These are phyloP conservation scores for Aspergillus udagawae DNA, from an alignment of 2,329 filamentous ascomycete genomes.

Conservation along the genomic window DNA sequence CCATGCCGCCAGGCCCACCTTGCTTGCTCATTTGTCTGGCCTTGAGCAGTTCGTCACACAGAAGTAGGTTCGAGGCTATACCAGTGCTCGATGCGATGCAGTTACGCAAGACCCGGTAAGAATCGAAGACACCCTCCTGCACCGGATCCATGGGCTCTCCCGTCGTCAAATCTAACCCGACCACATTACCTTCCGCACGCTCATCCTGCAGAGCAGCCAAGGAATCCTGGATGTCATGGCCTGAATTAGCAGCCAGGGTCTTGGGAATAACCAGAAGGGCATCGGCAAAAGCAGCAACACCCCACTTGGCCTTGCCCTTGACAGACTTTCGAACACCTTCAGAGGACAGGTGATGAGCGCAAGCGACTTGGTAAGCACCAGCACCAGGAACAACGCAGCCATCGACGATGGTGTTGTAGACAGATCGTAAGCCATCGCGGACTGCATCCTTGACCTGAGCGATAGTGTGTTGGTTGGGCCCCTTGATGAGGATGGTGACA, in stretches of 20 bases:
- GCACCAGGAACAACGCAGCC: slow-evolving; percentile 89
- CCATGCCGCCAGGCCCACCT: slow-evolving; percentile 41
- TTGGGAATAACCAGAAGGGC: slow-evolving; percentile 94
- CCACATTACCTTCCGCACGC: slow-evolving; percentile 73
- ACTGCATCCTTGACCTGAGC: slow-evolving; percentile 95
- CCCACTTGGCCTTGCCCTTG: slow-evolving; percentile 97
- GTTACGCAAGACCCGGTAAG: slow-evolving; percentile 91
- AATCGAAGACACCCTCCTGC: slow-evolving; percentile 89
- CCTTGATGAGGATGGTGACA: slow-evolving; percentile 95
- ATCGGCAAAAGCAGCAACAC: slow-evolving; percentile 91
- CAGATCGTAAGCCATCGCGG: slow-evolving; percentile 86
- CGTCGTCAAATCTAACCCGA: slow-evolving; percentile 79
- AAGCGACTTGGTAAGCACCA: slow-evolving; percentile 94
- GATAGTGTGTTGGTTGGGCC: slow-evolving; percentile 94
- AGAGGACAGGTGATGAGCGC: slow-evolving; percentile 79
- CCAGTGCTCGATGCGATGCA: slow-evolving; percentile 89
- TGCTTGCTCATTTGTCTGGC: slow-evolving; percentile 80
- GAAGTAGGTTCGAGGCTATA: slow-evolving; percentile 88
- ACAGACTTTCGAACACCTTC: slow-evolving; percentile 83
- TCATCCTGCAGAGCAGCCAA: slow-evolving; percentile 85
- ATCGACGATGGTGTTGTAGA: slow-evolving; percentile 99
- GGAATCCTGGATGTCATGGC: slow-evolving; percentile 94
- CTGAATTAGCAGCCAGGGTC: slow-evolving; percentile 91
- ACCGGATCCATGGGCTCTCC: slow-evolving; percentile 94
- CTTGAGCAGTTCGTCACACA: slow-evolving; percentile 97